Conservation (phyloP, 2,329 filamentous ascomycete genomes). For the Stenocarpella maydis region DNA sequence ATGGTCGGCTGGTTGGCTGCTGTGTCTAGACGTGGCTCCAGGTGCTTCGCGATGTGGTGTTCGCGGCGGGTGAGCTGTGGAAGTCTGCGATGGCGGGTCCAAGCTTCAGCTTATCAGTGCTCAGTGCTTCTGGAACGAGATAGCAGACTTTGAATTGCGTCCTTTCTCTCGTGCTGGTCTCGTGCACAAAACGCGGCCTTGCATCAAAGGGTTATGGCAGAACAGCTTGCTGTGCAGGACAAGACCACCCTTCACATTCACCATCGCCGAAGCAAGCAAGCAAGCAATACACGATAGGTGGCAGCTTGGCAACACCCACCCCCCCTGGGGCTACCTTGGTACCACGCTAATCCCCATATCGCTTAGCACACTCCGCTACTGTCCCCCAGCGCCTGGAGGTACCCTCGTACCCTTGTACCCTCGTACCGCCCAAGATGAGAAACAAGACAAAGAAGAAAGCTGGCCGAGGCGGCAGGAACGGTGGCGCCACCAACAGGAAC, state of each 20-base stretch:
- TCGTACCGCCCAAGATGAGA: too few relatives aligned
- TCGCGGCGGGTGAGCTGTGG: neutral
- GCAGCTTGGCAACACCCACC: constrained; percentile 6
- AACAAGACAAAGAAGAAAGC: neutral
- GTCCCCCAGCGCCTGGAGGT: neutral
- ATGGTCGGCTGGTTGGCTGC: constrained; percentile 1
- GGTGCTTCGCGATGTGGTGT: neutral
- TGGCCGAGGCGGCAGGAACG: neutral
- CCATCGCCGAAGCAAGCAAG: neutral
- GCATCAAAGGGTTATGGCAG: neutral
- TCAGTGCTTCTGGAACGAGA: neutral
- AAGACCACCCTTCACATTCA: constrained; percentile 9
- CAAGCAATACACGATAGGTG: constrained; percentile 16
- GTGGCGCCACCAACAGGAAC: constrained; percentile 1
- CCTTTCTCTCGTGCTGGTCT: neutral
- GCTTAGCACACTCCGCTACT: neutral
- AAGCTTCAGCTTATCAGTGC: neutral
- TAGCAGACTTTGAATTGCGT: neutral
- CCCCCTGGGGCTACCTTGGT: neutral
- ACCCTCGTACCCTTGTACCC: neutral
- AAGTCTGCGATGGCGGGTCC: neutral
- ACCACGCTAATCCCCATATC: neutral
- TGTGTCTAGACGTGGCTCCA: neutral
- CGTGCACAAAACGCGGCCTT: constrained; percentile 7
- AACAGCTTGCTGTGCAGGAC: neutral